Percentiles rank a stretch among this genome's conserved stretches.
Evolutionary conservation across 805 yeast species (phyloP).

Genomic region (Nakazawaea ambrosiae): DNA sequence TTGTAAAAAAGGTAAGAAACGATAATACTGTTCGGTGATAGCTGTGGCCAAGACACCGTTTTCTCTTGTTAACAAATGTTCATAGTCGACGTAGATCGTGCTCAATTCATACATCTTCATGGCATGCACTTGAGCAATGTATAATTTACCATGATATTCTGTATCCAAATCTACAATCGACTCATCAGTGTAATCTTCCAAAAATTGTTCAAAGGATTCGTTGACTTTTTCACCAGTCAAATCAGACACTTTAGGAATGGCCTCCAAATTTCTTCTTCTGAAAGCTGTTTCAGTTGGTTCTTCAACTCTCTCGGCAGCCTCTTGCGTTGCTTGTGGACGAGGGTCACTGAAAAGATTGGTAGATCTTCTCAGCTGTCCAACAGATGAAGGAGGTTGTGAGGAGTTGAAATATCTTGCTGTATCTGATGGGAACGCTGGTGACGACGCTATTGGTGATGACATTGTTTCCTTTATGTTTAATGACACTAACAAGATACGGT

Average conservation of each 20-base stretch:
- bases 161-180: slow-evolving; percentile 26
- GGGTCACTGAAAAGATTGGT: slow-evolving; percentile 18
- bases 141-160: slow-evolving; percentile 48
- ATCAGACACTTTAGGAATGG: slow-evolving; percentile 83
- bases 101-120: slow-evolving; percentile 70
- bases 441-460: slow-evolving; percentile 11
- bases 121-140: slow-evolving; percentile 72
- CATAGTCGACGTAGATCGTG: slow-evolving; percentile 80
- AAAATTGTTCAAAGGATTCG: slow-evolving; percentile 80
- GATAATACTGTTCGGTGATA: slow-evolving; percentile 82
- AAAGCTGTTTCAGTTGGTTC: slow-evolving; percentile 24
- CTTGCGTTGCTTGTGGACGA: slow-evolving; percentile 4
- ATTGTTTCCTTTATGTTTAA: neutral
- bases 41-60: slow-evolving; percentile 88
- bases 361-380: slow-evolving; percentile 14
- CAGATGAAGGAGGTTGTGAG: slow-evolving; percentile 17
- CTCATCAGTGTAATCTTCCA: slow-evolving; percentile 54
- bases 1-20: slow-evolving; percentile 81
- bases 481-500: too few relatives aligned
- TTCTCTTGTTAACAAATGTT: slow-evolving; percentile 67
- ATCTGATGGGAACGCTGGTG: slow-evolving; percentile 43
- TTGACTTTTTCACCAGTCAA: slow-evolving; percentile 90
- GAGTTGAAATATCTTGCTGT: slow-evolving; percentile 46
- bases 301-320: slow-evolving; percentile 12
- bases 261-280: slow-evolving; percentile 52